phyloP scores from a whole-genome alignment of 768 basidiomycete species.

The Brasilioporus rufonigricans region DNA sequence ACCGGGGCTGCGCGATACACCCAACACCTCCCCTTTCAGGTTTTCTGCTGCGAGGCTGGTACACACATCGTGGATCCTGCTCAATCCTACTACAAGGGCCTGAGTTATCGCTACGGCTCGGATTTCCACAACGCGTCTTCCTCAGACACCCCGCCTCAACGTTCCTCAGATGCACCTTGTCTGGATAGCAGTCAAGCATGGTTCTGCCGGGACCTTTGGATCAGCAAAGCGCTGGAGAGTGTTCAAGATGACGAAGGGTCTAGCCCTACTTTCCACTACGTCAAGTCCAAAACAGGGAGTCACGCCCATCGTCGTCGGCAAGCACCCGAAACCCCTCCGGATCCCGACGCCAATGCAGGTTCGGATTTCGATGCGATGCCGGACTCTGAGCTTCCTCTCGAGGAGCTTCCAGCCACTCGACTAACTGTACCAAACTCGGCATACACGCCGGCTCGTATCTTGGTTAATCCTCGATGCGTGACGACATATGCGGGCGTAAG shows the following conservation, averaged over 20 bases:
- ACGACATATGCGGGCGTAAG: slow-evolving; percentile 98
- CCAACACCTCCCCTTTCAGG: slow-evolving; percentile 95
- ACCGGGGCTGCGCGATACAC: slow-evolving; percentile 80
- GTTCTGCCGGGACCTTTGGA: slow-evolving; percentile 98
- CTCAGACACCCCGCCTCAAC: slow-evolving; percentile 47
- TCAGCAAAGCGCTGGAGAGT: slow-evolving; percentile 78
- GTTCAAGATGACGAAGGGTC: slow-evolving; percentile 51
- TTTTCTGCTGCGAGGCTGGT: slow-evolving; percentile 98
- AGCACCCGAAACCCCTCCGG: slow-evolving; percentile 35
- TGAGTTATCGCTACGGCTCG: slow-evolving; percentile 78
- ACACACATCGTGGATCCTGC: slow-evolving; percentile 95
- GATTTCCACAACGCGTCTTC: slow-evolving; percentile 80
- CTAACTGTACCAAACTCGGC: slow-evolving; percentile 82
- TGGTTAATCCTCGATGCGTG: slow-evolving; percentile 95
- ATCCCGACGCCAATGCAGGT: slow-evolving; percentile 79
- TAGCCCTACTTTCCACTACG: slow-evolving; percentile 12
- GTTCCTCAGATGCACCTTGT: slow-evolving; percentile 81
- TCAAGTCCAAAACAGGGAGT: slow-evolving; percentile 19
- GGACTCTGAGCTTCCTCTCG: slow-evolving; percentile 45
- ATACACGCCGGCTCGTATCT: slow-evolving; percentile 84
- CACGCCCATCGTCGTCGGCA: slow-evolving; percentile 32
- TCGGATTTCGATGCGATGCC: slow-evolving; percentile 90
- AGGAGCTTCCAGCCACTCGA: slow-evolving; percentile 31
- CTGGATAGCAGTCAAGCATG: slow-evolving; percentile 96
- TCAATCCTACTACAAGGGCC: slow-evolving; percentile 92